Base-by-base conservation (phyloP, 78 protist species). In the Creolimax fragrantissima region DNA sequence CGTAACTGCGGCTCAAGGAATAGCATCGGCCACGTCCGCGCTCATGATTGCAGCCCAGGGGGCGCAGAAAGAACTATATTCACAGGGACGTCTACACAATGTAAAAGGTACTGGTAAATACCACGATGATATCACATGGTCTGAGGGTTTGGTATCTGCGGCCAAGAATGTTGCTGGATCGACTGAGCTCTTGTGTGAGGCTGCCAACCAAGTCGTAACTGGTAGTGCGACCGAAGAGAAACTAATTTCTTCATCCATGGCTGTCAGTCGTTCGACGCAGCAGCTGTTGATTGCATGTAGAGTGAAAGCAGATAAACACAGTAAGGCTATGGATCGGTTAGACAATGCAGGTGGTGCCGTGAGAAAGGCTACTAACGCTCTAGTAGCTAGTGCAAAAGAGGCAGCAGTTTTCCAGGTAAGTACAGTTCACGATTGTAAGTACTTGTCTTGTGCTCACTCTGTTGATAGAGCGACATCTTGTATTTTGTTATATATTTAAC, bases 1-100 rank as follows among this genome's bases (percentile, higher is more conserved):
- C 43, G 47, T 96, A n/a, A 94, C 90, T 36, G 97, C 96, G 2
- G 96, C 97, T n/a, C 94, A 93, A 95, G 96, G 95, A 74, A 96
- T 96, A 42, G 67, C 91, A 3, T 3, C 85, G 24, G 97, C 97
- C 2, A 94, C 96, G 2, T 58, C 94, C 0, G 90, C 96, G 3
- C 85, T 96, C 44, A 95, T 96, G 7, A 81, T 67, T 47, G 95
- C 96, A 3, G 97, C 97, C 5, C 92, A 94, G 11, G 39, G 35
- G 0, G 96, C 97, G 3, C 97, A 96, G 93, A 83, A 88, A 7
- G 96, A 94, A 93, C 88, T 95, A 37, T 92, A 89, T 3, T 93
- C 35, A 17, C 84, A 41, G 41, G 94, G 91, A 41, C 39, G 86
- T 24, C 32, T 92, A 24, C 35, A 42, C 43, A 47, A 3, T 4